Percentiles rank a stretch among this genome's conserved stretches.
Conservation (phyloP, 495 filamentous ascomycete species). For the Trichoderma virens region DNA sequence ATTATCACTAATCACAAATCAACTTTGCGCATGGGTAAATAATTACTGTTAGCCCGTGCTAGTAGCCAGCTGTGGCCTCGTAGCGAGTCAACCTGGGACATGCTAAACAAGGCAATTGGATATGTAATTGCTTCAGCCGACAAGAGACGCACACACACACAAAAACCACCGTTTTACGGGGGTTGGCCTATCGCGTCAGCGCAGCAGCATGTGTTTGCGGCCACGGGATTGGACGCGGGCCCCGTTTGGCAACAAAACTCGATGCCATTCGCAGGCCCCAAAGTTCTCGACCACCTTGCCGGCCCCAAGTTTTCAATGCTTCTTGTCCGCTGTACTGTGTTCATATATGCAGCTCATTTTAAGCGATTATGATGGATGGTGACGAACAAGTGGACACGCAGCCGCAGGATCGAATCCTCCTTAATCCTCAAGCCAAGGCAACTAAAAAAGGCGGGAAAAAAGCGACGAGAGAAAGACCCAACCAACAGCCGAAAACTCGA, state of each 20-base stretch:
- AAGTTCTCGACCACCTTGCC: too few species aligned
- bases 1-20: neutral
- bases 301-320: too few species aligned
- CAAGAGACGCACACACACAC: neutral
- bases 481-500: neutral
- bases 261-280: too few species aligned
- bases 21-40: neutral
- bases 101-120: too few species aligned
- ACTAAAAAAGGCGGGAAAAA: neutral
- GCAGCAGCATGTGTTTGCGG: neutral
- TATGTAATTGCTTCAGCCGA: neutral
- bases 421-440: neutral
- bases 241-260: neutral
- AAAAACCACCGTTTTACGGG: neutral
- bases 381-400: neutral
- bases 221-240: constrained; percentile 2
- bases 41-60: neutral
- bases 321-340: neutral
- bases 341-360: neutral
- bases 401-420: neutral
- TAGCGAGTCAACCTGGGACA: neutral
- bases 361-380: neutral
- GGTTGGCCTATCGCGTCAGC: constrained; percentile 3
- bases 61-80: neutral
- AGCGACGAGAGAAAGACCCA: neutral